A percentile compares a stretch with the other conserved stretches of the same genome.
Evolutionary conservation across 2,329 filamentous ascomycete genomes (phyloP).

Genomic region (Stagonosporopsis vannaccii): DNA sequence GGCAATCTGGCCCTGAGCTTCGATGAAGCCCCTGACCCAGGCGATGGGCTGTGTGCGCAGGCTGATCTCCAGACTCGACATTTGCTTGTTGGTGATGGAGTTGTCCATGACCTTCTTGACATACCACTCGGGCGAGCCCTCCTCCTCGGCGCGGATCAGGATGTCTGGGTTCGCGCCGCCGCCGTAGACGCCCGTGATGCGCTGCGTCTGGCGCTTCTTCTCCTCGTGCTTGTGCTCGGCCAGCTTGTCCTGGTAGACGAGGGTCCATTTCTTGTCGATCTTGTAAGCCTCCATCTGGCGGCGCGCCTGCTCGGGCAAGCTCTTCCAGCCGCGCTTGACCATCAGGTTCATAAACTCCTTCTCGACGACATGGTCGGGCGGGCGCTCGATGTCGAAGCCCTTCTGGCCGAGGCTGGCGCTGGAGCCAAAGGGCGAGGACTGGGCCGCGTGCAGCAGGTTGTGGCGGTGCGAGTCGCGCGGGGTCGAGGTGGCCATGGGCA

Average conservation of each 20-base stretch:
- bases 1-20: slow-evolving; percentile 95
- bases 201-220: slow-evolving; percentile 79
- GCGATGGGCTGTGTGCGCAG: slow-evolving; percentile 93
- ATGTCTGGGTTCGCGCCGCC: slow-evolving; percentile 67
- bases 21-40: slow-evolving; percentile 96
- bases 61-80: slow-evolving; percentile 93
- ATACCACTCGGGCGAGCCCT: slow-evolving; percentile 97
- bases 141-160: slow-evolving; percentile 84
- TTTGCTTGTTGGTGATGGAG: slow-evolving; percentile 86
- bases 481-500: slow-evolving; percentile 47
- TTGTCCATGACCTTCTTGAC: slow-evolving; percentile 97
- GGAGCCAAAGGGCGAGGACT: slow-evolving; percentile 56
- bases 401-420: slow-evolving; percentile 60
- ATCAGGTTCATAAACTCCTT: slow-evolving; percentile 92
- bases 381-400: slow-evolving; percentile 71
- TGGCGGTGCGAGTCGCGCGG: slow-evolving; percentile 54
- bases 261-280: slow-evolving; percentile 93
- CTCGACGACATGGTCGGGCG: slow-evolving; percentile 81
- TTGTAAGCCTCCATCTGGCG: slow-evolving; percentile 97
- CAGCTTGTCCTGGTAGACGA: slow-evolving; percentile 93
- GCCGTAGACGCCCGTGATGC: slow-evolving; percentile 59
- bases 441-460: slow-evolving; percentile 50
- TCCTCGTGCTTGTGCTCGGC: slow-evolving; percentile 95
- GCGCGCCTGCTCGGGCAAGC: slow-evolving; percentile 90
- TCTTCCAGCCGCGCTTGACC: slow-evolving; percentile 98